Evolutionary conservation across 2,329 filamentous ascomycete genomes (phyloP), one percentile per base, ranked within the genome.

Genomic region (Cladorrhinum sp.): DNA sequence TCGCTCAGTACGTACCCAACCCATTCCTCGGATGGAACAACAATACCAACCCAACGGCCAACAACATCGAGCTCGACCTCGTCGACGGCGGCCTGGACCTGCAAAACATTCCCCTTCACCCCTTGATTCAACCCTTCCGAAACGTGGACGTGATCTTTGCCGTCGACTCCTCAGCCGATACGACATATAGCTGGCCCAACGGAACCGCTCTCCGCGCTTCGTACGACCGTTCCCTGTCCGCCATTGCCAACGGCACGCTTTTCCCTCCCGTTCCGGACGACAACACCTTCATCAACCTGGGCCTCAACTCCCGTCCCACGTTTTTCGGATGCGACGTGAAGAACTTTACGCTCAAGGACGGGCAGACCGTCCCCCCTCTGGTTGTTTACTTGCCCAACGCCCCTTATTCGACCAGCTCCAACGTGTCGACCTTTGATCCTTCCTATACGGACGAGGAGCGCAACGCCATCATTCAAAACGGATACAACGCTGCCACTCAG

Each of bases 391-490:
- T 98, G 51, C 91, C 95, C 61, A 96, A 95, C 72, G 82, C 87
- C 21, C 93, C 92, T 1, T 96, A 96, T 76, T 83, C 87, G 52
- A 84, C 83, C 71, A 76, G 81, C 65, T 90, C 87, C 73, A 98
- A 98, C 78, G 82, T 89, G 6, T 90, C 88, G 1, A 97, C 94
- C 54, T 94, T 90, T 73, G 80, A 86, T 62, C 79, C 86, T 39
- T 74, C 75, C 46, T 91, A 93, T 80, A 80, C 82, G 36, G 75
- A 85, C 67, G 74, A 72, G 1, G 75, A 91, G 76, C 90, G 94
- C 64, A 85, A 96, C 72, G 82, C 82, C 64, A 90, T 96, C 71
- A 92, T 99, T 70, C 74, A 84, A 66, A 98, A 99, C 76, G 94
- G 92, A 20, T 95, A 90, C 77, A 85, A 95, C 67, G 85, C 88